phyloP scores from a whole-genome alignment of 225 moss, liverwort and hornwort species.

The Rhytidiadelphus loreus region DNA sequence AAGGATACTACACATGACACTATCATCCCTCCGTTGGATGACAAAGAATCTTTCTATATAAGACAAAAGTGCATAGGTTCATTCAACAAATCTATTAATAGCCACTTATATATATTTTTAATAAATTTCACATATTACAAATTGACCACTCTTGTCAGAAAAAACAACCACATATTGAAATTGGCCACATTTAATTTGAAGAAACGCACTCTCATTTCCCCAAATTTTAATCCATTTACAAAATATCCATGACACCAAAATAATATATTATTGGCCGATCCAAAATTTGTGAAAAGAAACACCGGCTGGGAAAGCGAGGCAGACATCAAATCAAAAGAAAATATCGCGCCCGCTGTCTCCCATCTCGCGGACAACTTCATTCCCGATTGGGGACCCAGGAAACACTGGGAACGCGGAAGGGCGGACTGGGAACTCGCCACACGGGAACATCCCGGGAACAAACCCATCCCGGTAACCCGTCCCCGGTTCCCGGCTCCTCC shows the following conservation, averaged over 20 bases:
- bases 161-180: neutral
- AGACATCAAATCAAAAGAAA: neutral
- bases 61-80: too few species aligned
- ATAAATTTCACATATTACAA: too few species aligned
- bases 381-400: neutral
- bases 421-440: neutral
- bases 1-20: too few species aligned
- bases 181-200: neutral
- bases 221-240: neutral
- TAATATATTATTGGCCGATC: neutral
- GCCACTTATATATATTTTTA: accelerated
- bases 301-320: neutral
- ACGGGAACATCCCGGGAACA: neutral
- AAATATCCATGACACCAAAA: neutral
- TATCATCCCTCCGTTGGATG: too few species aligned
- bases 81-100: neutral
- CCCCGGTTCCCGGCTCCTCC: neutral
- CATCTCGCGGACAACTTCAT: neutral
- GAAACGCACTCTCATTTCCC: neutral
- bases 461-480: neutral
- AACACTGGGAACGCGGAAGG: slow-evolving; percentile 4
- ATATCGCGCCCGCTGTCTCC: neutral
- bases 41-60: too few species aligned
- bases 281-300: neutral
- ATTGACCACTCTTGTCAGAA: accelerated